Conservation (phyloP, 2,329 filamentous ascomycete genomes). For the Alternaria longipes region DNA sequence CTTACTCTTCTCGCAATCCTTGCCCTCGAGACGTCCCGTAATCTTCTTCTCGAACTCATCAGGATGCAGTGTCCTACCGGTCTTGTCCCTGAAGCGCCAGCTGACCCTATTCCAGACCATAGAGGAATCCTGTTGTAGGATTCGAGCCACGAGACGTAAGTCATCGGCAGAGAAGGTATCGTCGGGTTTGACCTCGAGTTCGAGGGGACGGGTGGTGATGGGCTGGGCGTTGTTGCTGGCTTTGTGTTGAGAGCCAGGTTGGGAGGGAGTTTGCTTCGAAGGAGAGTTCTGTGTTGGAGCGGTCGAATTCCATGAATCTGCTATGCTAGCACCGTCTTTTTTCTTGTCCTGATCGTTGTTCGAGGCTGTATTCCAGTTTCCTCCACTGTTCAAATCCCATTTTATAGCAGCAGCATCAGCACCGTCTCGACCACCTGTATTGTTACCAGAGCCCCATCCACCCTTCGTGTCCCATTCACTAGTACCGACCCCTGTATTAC, state of each 20-base stretch:
- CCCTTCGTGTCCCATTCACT: too few species aligned
- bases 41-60: conserved; percentile 57
- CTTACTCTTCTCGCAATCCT: conserved; percentile 3
- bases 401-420: accelerated
- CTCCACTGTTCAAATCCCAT: too few species aligned
- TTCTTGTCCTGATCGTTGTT: not conserved
- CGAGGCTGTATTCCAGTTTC: too few species aligned
- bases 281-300: conserved; percentile 5
- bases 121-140: conserved; percentile 55
- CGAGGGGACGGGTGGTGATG: conserved; percentile 7
- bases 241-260: conserved; percentile 4
- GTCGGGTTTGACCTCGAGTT: conserved; percentile 39
- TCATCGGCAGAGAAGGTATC: conserved; percentile 43
- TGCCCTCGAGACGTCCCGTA: conserved; percentile 28
- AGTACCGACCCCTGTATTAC: accelerated
- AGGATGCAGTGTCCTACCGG: conserved; percentile 56
- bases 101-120: conserved; percentile 59
- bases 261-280: conserved; percentile 12
- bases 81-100: conserved; percentile 60
- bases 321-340: not conserved
- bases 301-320: not conserved
- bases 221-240: not conserved
- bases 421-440: too few species aligned
- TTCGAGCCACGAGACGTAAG: conserved; percentile 54
- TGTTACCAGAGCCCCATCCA: too few species aligned